Evolutionary conservation across 164 flowering plant species (phyloP), one percentile per base, ranked within the genome.

Genomic region (Berberis thunbergii): DNA sequence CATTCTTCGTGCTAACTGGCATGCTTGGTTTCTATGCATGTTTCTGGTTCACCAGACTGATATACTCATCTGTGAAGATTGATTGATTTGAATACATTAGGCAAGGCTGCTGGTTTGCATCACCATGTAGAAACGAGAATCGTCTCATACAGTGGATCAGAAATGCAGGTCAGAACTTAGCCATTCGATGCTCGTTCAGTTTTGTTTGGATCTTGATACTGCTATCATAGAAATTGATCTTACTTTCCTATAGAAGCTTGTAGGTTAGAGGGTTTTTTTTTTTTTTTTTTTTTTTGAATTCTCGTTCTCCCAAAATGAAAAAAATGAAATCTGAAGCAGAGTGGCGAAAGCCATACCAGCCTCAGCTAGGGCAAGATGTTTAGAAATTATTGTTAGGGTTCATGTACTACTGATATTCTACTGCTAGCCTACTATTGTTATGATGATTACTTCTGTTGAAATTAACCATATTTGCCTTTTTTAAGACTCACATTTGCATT

Each of bases 1-100:
- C 86, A 4, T 92, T 92, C 86, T 92, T 92, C n/a, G 95, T 89
- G 77, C 59, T 92, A 69, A 89, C 96, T 1, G 98, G 98, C 42
- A 78, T 92, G 0, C 83, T 88, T 61, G 97, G 97, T 50, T 91
- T 91, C 80, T 91, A 81, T 61, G 95, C 96, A 0, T 91, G 97
- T 74, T 83, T 91, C 79, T 85, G 84, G 95, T 91, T 91, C 80
- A 88, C 96, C 6, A 84, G 90, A 83, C 96, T 91, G 63, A 87
- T 91, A 59, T 91, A 91, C 74, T 91, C 97, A 39, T 91, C 96
- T 0, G 94, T 91, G 69, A 91, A 91, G 84, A 88, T 88, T 45
- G 97, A 91, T 71, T 91, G 55, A 79, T 60, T 70, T 45, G 45
- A 38, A 45, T 49, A 13, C 12, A 43, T 42, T 7, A 55, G 13